These are phyloP conservation scores for Chrysanthemum lavandulifolium DNA, from an alignment of 129 eudicot genomes.

Conservation along the genomic window DNA sequence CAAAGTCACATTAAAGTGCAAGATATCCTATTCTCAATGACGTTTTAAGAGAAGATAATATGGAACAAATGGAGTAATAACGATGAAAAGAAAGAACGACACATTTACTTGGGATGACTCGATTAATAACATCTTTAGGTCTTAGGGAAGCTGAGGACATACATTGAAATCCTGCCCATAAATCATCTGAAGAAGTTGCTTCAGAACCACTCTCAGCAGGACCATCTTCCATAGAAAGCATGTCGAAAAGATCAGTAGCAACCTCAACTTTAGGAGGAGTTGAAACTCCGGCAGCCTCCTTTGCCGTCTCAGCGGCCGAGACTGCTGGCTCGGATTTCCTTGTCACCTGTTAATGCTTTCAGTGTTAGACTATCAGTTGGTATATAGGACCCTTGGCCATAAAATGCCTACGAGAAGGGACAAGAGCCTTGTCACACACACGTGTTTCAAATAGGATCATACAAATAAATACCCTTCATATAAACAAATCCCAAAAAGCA, in stretches of 20 bases:
- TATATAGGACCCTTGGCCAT: slow-evolving; percentile 3
- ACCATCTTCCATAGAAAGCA: slow-evolving; percentile 74
- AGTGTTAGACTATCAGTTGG: slow-evolving; percentile 10
- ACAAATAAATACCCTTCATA: no score
- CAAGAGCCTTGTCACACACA: no score
- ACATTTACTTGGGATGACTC: slow-evolving; percentile 3
- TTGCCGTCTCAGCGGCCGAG: slow-evolving; percentile 38
- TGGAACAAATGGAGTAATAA: neutral
- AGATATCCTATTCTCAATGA: slow-evolving; percentile 10
- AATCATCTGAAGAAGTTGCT: slow-evolving; percentile 62
- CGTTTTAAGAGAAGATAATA: neutral
- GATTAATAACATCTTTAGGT: no score
- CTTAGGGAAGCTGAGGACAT: slow-evolving; percentile 22
- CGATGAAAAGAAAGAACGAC: neutral
- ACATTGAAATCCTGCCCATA: slow-evolving; percentile 95
- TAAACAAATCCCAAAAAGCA: no score
- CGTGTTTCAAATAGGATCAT: no score
- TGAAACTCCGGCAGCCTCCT: slow-evolving; percentile 44
- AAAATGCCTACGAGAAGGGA: neutral
- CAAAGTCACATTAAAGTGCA: slow-evolving; percentile 1
- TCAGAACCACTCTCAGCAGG: slow-evolving; percentile 56
- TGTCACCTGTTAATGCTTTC: slow-evolving; percentile 40
- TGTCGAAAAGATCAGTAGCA: slow-evolving; percentile 90
- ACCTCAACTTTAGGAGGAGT: slow-evolving; percentile 63
- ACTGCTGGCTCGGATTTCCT: slow-evolving; percentile 51